Conservation (phyloP, 306 rosid genomes). For the Rosa chinensis region DNA sequence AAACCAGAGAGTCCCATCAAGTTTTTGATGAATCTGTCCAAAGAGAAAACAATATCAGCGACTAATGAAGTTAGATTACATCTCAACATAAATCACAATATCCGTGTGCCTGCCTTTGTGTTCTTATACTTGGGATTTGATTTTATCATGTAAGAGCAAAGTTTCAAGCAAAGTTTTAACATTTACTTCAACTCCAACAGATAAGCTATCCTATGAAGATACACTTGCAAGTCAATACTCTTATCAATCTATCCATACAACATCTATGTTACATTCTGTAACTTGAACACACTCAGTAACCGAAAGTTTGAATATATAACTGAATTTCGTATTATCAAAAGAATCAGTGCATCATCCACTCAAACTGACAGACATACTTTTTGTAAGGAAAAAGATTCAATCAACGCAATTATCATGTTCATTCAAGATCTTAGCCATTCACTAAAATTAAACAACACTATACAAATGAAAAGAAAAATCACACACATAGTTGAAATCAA, state of each 20-base stretch:
- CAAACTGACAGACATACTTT: background rate
- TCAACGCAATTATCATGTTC: background rate
- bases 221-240: background rate
- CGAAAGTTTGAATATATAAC: background rate
- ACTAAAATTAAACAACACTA: background rate
- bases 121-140: background rate
- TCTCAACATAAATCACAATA: background rate
- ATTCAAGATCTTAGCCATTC: background rate
- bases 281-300: background rate
- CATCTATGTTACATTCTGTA: background rate
- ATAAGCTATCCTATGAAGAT: background rate
- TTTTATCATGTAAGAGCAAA: background rate
- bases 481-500: background rate
- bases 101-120: background rate
- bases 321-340: background rate
- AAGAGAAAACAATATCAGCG: constrained; percentile 16
- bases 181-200: constrained; percentile 7
- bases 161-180: background rate
- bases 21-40: constrained; percentile 64
- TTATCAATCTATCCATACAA: background rate
- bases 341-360: background rate
- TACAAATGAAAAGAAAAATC: background rate
- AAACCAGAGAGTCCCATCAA: constrained; percentile 84
- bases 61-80: background rate
- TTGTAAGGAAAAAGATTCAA: background rate